These are phyloP conservation scores for Chytriomyces hyalinus DNA, from an alignment of 192 early-diverging fungal genomes.

Conservation along the genomic window DNA sequence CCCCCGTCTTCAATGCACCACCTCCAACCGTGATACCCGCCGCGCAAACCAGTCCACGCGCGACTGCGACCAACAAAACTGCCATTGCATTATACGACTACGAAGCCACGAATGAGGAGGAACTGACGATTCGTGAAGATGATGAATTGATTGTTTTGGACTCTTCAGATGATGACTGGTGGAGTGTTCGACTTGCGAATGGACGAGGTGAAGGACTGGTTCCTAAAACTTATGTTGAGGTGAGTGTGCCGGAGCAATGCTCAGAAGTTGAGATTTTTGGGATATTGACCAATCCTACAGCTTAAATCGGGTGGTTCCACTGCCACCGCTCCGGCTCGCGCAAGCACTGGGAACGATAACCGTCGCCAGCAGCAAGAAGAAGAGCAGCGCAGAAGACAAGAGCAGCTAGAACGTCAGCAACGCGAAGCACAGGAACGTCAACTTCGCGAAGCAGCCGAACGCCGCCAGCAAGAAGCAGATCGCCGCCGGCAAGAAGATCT, in stretches of 20 bases:
- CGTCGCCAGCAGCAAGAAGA: constrained; percentile 31
- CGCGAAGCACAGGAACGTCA: constrained; percentile 26
- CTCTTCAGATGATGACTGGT: constrained; percentile 91
- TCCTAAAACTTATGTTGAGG: constrained; percentile 89
- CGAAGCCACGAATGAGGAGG: constrained; percentile 80
- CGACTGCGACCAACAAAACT: constrained; percentile 35
- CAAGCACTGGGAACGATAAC: constrained; percentile 30
- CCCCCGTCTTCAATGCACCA: constrained; percentile 17
- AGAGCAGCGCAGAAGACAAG: constrained; percentile 12
- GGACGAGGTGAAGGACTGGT: constrained; percentile 78
- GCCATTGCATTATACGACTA: constrained; percentile 90
- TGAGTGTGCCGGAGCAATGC: constrained; percentile 7
- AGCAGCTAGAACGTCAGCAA: constrained; percentile 17
- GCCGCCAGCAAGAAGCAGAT: constrained; percentile 43
- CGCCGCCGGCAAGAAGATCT: constrained; percentile 22
- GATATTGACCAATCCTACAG: background rate
- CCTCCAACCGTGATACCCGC: constrained; percentile 18
- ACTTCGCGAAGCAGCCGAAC: constrained; percentile 42
- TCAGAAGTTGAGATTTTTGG: too few relatives aligned
- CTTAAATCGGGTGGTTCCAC: background rate
- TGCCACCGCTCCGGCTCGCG: background rate
- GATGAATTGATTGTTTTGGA: constrained; percentile 87
- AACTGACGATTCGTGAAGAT: constrained; percentile 84
- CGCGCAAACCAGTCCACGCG: constrained; percentile 18
- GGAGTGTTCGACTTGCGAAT: constrained; percentile 77